A percentile compares a stretch with the other conserved stretches of the same genome.
Evolutionary conservation across 2,329 filamentous ascomycete genomes (phyloP).

Genomic region (Aulographum hederae): DNA sequence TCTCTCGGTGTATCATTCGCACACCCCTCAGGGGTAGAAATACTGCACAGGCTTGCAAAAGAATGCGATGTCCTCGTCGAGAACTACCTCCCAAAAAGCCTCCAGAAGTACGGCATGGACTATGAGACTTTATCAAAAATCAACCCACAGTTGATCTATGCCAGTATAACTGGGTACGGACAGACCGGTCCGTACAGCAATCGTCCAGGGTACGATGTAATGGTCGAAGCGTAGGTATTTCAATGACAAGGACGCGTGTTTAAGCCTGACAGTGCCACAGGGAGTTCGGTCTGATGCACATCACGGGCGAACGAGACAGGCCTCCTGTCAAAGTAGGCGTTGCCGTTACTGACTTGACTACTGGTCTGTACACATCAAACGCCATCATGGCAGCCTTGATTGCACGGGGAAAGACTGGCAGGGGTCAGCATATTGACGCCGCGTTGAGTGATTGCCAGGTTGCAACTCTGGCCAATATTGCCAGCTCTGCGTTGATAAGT

Average conservation of each 20-base stretch:
- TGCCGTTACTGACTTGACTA: constrained; percentile 89
- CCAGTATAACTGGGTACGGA: constrained; percentile 91
- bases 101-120: constrained; percentile 84
- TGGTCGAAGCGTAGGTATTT: constrained; percentile 62
- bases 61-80: constrained; percentile 89
- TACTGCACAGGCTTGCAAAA: constrained; percentile 68
- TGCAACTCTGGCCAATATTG: constrained; percentile 86
- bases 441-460: constrained; percentile 88
- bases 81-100: constrained; percentile 79
- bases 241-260: constrained; percentile 8
- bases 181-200: constrained; percentile 82
- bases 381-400: constrained; percentile 86
- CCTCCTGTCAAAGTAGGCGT: constrained; percentile 95
- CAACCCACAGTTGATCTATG: constrained; percentile 80
- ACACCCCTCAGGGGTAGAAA: constrained; percentile 62
- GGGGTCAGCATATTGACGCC: constrained; percentile 84
- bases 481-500: constrained; percentile 76
- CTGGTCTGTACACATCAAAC: constrained; percentile 86
- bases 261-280: constrained; percentile 13
- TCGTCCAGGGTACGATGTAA: constrained; percentile 91
- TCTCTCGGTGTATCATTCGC: constrained; percentile 85
- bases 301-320: constrained; percentile 74
- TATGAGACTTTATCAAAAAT: constrained; percentile 63
- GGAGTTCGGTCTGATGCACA: constrained; percentile 96
- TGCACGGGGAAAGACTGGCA: constrained; percentile 52